These are phyloP conservation scores for Alternaria conjuncta DNA, from an alignment of 2,329 filamentous ascomycete genomes.

Conservation along the genomic window DNA sequence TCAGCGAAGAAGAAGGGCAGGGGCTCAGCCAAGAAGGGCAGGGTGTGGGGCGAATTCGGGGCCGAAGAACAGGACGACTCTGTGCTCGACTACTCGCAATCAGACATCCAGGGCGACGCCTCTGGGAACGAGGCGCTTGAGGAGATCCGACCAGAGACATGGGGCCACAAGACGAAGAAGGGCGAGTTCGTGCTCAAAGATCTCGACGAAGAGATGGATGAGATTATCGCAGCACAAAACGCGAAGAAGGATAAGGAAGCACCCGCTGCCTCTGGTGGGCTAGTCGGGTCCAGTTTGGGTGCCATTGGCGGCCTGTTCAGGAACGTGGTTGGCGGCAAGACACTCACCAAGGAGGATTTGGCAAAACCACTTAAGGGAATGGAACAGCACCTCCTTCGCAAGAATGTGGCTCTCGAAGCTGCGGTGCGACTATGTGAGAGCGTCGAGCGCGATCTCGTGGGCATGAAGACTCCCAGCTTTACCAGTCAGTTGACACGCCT, in stretches of 20 bases:
- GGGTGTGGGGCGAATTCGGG: conserved; percentile 92
- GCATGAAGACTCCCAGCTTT: conserved; percentile 90
- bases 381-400: conserved; percentile 92
- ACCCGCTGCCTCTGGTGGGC: conserved; percentile 55
- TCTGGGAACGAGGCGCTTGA: conserved; percentile 68
- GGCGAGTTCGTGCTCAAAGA: conserved; percentile 95
- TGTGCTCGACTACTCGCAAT: conserved; percentile 86
- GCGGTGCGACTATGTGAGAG: conserved; percentile 89
- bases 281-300: conserved; percentile 80
- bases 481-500: conserved; percentile 62
- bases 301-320: conserved; percentile 88
- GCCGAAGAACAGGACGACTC: conserved; percentile 81
- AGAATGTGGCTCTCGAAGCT: conserved; percentile 95
- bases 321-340: conserved; percentile 94
- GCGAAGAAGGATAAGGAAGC: conserved; percentile 53
- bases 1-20: conserved; percentile 63
- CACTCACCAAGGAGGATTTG: conserved; percentile 84
- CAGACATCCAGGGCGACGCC: conserved; percentile 58
- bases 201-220: conserved; percentile 89
- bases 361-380: conserved; percentile 93
- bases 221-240: conserved; percentile 83
- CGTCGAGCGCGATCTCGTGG: conserved; percentile 87
- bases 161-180: conserved; percentile 83
- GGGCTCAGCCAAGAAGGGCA: conserved; percentile 76
- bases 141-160: conserved; percentile 76